phyloP scores from a whole-genome alignment of 2,329 filamentous ascomycete species.

The Elsinoe arachidis region DNA sequence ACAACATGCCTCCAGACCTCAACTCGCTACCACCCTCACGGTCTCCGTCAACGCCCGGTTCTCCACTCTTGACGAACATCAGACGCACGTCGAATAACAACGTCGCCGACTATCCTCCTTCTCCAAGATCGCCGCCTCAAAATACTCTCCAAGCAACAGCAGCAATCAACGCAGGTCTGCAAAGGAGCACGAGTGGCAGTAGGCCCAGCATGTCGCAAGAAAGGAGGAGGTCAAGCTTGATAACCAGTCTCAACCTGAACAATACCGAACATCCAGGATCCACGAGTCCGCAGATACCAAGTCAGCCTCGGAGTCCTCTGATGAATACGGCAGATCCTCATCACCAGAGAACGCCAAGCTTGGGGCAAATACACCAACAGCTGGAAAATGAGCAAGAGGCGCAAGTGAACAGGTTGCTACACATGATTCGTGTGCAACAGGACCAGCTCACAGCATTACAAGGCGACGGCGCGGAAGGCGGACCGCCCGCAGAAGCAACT shows the following conservation, averaged over 20 bases:
- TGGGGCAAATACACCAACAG: slow-evolving; percentile 71
- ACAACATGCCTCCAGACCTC: slow-evolving; percentile 47
- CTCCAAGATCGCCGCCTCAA: slow-evolving; percentile 55
- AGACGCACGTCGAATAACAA: slow-evolving; percentile 27
- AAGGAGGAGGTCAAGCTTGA: slow-evolving; percentile 55
- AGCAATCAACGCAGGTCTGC: slow-evolving; percentile 60
- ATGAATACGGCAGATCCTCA: slow-evolving; percentile 43
- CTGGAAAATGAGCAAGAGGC: slow-evolving; percentile 71
- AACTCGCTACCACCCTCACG: slow-evolving; percentile 50
- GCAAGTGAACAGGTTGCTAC: slow-evolving; percentile 68
- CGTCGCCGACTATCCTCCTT: slow-evolving; percentile 43
- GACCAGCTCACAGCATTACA: slow-evolving; percentile 58
- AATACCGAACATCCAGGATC: slow-evolving; percentile 59
- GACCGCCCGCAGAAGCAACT: slow-evolving; percentile 31
- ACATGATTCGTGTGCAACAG: slow-evolving; percentile 69
- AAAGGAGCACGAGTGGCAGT: slow-evolving; percentile 44
- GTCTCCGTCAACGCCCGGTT: slow-evolving; percentile 27
- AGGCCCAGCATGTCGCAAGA: slow-evolving; percentile 30
- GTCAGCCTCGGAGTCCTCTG: slow-evolving; percentile 22
- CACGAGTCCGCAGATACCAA: slow-evolving; percentile 56
- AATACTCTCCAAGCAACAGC: slow-evolving; percentile 67
- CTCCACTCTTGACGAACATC: slow-evolving; percentile 22
- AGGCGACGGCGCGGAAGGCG: slow-evolving; percentile 27
- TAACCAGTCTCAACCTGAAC: slow-evolving; percentile 67
- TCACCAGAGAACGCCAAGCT: slow-evolving; percentile 59